phyloP scores from a whole-genome alignment of 73 alveolate species.

The Paramecium caudatum region DNA sequence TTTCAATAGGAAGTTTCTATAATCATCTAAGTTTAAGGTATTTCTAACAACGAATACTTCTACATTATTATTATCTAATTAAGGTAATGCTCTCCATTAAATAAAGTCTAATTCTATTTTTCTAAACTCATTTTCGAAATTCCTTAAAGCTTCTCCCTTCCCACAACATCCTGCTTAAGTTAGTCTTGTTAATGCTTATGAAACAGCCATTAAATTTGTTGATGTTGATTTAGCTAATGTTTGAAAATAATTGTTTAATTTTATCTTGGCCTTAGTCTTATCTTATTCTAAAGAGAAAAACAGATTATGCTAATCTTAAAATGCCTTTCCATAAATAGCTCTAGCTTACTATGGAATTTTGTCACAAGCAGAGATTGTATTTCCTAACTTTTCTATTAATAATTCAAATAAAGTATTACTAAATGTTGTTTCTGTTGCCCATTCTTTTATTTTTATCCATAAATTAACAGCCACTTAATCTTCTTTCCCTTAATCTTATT shows the following conservation, averaged over 20 bases:
- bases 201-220: not conserved
- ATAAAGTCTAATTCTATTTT: slow-evolving; percentile 13
- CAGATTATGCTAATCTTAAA: not conserved
- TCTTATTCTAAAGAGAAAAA: slow-evolving; percentile 21
- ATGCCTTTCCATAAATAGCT: not conserved
- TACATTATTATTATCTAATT: slow-evolving; percentile 36
- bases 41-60: not conserved
- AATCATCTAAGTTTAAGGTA: not conserved
- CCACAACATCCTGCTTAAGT: slow-evolving; percentile 51
- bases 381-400: not conserved
- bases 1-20: not conserved
- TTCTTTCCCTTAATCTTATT: slow-evolving; percentile 15
- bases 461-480: slow-evolving; percentile 1
- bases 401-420: not conserved
- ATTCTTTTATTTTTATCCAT: not conserved
- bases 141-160: slow-evolving; percentile 1
- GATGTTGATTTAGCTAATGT: slow-evolving; percentile 18
- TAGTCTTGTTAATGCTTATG: not conserved
- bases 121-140: slow-evolving; percentile 5
- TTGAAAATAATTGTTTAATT: not conserved
- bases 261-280: slow-evolving; percentile 40
- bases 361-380: not conserved
- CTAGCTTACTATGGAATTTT: not conserved
- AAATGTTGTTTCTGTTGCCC: slow-evolving; percentile 43
- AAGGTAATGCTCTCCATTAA: slow-evolving; percentile 25